A percentile compares a stretch with the other conserved stretches of the same genome.
phyloP scores from a whole-genome alignment of 257 asterid genomes.

The Nemophila menziesii region DNA sequence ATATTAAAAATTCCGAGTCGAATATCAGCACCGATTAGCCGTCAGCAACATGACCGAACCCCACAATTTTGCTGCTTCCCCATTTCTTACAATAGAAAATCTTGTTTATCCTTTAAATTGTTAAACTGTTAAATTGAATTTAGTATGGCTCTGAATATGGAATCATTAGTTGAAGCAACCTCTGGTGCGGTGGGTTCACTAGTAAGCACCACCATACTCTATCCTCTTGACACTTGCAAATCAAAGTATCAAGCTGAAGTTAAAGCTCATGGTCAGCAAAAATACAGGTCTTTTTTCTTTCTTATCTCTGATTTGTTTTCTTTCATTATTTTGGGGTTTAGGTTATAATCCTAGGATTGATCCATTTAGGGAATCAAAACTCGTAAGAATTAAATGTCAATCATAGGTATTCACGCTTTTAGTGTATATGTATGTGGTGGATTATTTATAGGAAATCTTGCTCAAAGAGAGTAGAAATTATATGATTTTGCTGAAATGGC shows the following conservation, averaged over 20 bases:
- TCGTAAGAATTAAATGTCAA: too few species aligned
- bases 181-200: constrained; percentile 90
- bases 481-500: too few species aligned
- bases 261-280: constrained; percentile 52
- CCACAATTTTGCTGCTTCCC: too few species aligned
- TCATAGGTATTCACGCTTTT: neutral
- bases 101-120: too few species aligned
- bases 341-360: neutral
- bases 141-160: constrained; percentile 43
- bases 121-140: too few species aligned
- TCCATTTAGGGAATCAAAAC: neutral
- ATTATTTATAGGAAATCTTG: neutral
- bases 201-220: constrained; percentile 75
- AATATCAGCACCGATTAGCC: too few species aligned
- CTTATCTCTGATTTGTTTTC: neutral
- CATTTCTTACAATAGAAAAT: too few species aligned
- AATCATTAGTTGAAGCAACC: constrained; percentile 74
- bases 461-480: neutral
- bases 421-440: neutral
- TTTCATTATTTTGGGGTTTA: neutral
- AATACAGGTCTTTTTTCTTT: constrained; percentile 44
- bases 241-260: constrained; percentile 91
- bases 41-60: too few species aligned
- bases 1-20: too few species aligned
- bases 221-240: constrained; percentile 91